Evolutionary conservation across 2,329 filamentous ascomycete genomes (phyloP), one percentile per base, ranked within the genome.

Genomic region (Fusarium xylarioides): DNA sequence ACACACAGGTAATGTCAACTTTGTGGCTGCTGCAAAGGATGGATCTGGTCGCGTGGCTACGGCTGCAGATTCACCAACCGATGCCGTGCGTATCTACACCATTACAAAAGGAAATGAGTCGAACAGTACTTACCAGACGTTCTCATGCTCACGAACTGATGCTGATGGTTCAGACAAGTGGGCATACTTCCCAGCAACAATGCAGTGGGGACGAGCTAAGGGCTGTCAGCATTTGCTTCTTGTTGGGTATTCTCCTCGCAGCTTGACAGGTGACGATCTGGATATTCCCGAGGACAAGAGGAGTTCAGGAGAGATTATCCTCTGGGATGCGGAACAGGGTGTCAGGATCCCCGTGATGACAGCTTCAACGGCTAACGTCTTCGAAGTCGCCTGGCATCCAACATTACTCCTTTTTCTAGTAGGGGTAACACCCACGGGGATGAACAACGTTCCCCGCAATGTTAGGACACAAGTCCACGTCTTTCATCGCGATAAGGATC

Each of bases 361-460:
- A 7, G 86, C 85, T 4, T 86, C 85, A 2, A 86, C 85, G 2
- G 85, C 89, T 50, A 91, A 92, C 63, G 88, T 91, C 4, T 92
- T 92, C 49, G 90, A 92, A 74, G 87, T 91, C 4, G 81, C 85
- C 1, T 92, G 90, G 90, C 90, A 92, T 74, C 90, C 90, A 0
- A 83, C 77, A 0, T 81, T 87, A 50, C 80, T 83, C 6, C 82
- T 83, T 28, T 91, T 91, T 71, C 81, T 89, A 10, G 88, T 85
- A 8, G 90, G 89, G 4, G 91, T 89, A 0, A 88, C 89, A 1
- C 87, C 88, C 0, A 82, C 81, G 14, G 85, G 85, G 18, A 35
- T 68, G 14, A 79, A 82, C n/a, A 82, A 84, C 38, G 76, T 83
- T 8, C 84, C 87, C 34, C 79, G 84, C 28, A 74, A 82, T 10